phyloP scores from a whole-genome alignment of 2,329 filamentous ascomycete genomes.

The Byssothecium circinans region DNA sequence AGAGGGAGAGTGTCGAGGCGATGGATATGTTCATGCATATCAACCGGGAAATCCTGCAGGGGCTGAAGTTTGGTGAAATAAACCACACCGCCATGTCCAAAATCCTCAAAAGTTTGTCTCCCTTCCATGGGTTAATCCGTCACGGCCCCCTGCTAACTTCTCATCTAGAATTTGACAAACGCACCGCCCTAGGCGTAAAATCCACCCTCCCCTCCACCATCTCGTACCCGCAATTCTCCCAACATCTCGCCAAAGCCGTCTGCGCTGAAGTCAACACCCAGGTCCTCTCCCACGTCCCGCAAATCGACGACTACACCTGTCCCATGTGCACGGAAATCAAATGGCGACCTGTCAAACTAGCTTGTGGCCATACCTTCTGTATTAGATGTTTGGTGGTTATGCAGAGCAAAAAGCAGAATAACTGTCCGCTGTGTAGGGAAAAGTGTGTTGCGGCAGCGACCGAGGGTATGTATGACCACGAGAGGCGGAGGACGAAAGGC shows the following conservation, averaged over 20 bases:
- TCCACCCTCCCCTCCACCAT: slow-evolving; percentile 63
- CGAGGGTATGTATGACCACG: slow-evolving; percentile 52
- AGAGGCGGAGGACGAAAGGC: not conserved
- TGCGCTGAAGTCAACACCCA: slow-evolving; percentile 74
- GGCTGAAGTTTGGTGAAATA: slow-evolving; percentile 81
- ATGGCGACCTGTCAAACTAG: slow-evolving; percentile 78
- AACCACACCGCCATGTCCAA: slow-evolving; percentile 77
- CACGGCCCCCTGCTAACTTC: slow-evolving; percentile 9
- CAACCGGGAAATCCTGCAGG: slow-evolving; percentile 75
- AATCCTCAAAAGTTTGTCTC: slow-evolving; percentile 74
- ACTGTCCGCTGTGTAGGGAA: slow-evolving; percentile 76
- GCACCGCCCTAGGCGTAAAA: slow-evolving; percentile 71
- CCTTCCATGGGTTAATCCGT: not conserved
- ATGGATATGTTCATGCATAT: slow-evolving; percentile 70
- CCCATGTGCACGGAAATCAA: slow-evolving; percentile 77
- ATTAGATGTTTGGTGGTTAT: slow-evolving; percentile 81
- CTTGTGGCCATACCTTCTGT: slow-evolving; percentile 78
- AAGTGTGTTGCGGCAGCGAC: slow-evolving; percentile 72
- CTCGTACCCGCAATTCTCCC: slow-evolving; percentile 59
- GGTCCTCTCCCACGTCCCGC: slow-evolving; percentile 73
- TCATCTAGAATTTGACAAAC: slow-evolving; percentile 76
- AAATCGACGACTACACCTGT: slow-evolving; percentile 81
- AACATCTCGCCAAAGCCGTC: slow-evolving; percentile 72
- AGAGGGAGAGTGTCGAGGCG: slow-evolving; percentile 65
- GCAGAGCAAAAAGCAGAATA: slow-evolving; percentile 67